Evolutionary conservation across 108 stramenopile species (phyloP).

Genomic region (Cyclotella kingstonii): DNA sequence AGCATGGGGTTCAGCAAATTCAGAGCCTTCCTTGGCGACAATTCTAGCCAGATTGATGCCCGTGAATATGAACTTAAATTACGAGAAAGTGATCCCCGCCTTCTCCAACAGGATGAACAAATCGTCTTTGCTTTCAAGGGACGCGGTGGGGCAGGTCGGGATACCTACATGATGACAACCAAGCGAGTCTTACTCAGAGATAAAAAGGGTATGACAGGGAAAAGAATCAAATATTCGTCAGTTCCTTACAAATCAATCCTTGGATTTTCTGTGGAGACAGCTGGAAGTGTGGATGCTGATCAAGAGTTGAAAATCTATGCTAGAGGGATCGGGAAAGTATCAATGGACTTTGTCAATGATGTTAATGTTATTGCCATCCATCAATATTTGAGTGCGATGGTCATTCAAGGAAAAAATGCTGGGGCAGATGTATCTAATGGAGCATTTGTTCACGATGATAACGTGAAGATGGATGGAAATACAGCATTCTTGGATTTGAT

Average conservation of each 20-base stretch:
- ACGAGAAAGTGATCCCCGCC: conserved; percentile 26
- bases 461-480: conserved; percentile 3
- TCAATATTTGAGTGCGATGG: conserved; percentile 34
- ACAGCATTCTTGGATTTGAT: conserved; percentile 50
- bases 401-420: conserved; percentile 27
- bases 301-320: conserved; percentile 35
- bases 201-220: conserved; percentile 56
- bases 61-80: conserved; percentile 29
- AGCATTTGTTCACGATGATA: conserved; percentile 10
- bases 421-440: conserved; percentile 19
- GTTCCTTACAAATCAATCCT: conserved; percentile 44
- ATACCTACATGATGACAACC: conserved; percentile 51
- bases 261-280: conserved; percentile 49
- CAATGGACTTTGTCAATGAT: conserved; percentile 35
- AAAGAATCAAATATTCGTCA: conserved; percentile 44
- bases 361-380: conserved; percentile 44
- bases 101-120: conserved; percentile 51
- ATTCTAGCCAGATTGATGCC: conserved; percentile 37
- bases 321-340: conserved; percentile 29
- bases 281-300: conserved; percentile 46
- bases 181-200: conserved; percentile 54
- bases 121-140: conserved; percentile 56
- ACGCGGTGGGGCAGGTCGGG: conserved; percentile 57
- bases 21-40: conserved; percentile 34
- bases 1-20: conserved; percentile 13